Evolutionary conservation across 192 early-diverging fungal genomes (phyloP), one percentile per base, ranked within the genome.

Genomic region (Coemansia sp.): DNA sequence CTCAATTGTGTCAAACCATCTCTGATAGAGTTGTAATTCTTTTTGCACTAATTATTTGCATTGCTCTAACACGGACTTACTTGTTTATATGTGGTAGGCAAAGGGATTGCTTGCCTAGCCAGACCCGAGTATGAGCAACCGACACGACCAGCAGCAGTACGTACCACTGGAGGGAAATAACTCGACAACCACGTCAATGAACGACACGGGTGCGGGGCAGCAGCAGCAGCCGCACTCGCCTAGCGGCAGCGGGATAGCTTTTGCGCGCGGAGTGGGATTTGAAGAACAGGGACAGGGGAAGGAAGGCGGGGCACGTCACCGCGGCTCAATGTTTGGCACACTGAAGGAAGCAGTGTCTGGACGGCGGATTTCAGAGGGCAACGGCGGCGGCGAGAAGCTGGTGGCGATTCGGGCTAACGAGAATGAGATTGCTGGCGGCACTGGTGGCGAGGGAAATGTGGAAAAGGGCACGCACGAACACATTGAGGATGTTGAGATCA

Each of bases 381-480:
- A n/a, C 14, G 22, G 51, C 38, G 34, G 8, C 8, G 26, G 18
- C 47, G 26, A 65, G 9, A 56, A 65, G 31, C 31, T 66, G 0
- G 38, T 54, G 28, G 56, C 55, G 7, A 19, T 59, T 24, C 51
- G 41, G 14, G 60, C 60, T 7, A 47, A 59, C 6, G 34, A 56
- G 0, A 22, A 63, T 1, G 26, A 58, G 22, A 32, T 57, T 22
- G 54, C 66, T 47, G 73, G 74, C 44, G 74, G 74, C 19, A 78
- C 69, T 14, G 76, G 70, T 26, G 70, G 70, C 47, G 76, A 73
- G n/a, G 70, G 76, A 41, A 78, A 73, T 56, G 76, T 71, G 21
- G 70, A 73, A 34, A 72, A 73, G 66, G 69, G 69, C 53, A 61
- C 50, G 9, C 76, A 78, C 67, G 76, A 78, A 67, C 69, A 71